Percentiles rank a stretch among this genome's conserved stretches.
Conservation (phyloP, 164 flowering plant species). For the Santalum album region DNA sequence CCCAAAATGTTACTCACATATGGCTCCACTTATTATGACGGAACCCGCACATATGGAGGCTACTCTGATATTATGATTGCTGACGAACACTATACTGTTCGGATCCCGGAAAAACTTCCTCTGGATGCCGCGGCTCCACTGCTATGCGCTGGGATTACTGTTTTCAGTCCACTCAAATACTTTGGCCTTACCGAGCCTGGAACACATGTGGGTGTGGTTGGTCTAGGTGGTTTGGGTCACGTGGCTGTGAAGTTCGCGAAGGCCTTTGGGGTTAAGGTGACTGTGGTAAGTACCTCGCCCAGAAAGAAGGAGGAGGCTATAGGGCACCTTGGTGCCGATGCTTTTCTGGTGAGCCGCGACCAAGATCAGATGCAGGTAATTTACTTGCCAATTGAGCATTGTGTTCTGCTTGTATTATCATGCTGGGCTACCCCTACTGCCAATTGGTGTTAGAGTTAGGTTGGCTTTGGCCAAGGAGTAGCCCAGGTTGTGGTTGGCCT, state of each 20-base stretch:
- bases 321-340: not conserved
- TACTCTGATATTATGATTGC: not conserved
- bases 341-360: not conserved
- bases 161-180: slow-evolving; percentile 1
- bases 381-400: not conserved
- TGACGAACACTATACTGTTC: not conserved
- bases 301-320: slow-evolving; percentile 1
- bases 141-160: slow-evolving; percentile 3
- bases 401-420: too few relatives aligned
- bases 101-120: not conserved
- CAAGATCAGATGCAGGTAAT: slow-evolving; percentile 2
- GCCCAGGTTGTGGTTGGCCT: too few relatives aligned
- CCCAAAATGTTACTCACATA: not conserved
- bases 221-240: slow-evolving; percentile 1
- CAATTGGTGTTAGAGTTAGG: too few relatives aligned
- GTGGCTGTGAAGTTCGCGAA: slow-evolving; percentile 4
- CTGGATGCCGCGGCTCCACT: slow-evolving; percentile 1
- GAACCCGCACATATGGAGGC: slow-evolving; percentile 1
- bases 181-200: not conserved
- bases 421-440: too few relatives aligned
- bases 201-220: not conserved
- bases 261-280: slow-evolving; percentile 1
- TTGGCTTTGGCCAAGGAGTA: too few relatives aligned
- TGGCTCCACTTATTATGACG: not conserved
- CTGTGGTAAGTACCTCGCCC: slow-evolving; percentile 4